Conservation (phyloP, 108 stramenopile species). For the Stephanodiscus minutulus region DNA sequence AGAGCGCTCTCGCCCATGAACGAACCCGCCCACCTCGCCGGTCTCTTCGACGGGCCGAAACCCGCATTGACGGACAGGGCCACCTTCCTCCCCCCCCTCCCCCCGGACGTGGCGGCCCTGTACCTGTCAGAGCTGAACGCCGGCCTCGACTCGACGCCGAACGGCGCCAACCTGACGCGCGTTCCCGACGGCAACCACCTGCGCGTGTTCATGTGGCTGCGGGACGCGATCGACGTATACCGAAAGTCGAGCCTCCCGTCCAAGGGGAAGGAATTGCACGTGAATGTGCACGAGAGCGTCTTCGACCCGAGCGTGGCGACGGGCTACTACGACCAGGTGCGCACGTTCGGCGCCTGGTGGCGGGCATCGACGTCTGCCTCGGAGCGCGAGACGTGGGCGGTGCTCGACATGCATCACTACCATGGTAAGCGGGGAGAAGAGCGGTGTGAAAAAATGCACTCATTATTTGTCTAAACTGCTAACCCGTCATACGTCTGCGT, state of each 20-base stretch:
- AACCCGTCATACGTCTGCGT: too few species aligned
- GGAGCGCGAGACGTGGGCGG: conserved; percentile 67
- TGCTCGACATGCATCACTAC: conserved; percentile 82
- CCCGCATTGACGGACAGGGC: conserved; percentile 37
- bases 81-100: conserved; percentile 69
- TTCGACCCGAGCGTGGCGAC: conserved; percentile 43
- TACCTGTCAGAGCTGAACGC: conserved; percentile 54
- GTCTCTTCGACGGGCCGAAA: conserved; percentile 47
- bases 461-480: too few species aligned
- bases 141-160: conserved; percentile 16
- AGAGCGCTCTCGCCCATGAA: conserved; percentile 77
- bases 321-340: conserved; percentile 37
- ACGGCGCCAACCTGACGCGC: conserved; percentile 6
- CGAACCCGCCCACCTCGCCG: conserved; percentile 83
- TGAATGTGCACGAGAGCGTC: conserved; percentile 75
- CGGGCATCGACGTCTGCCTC: conserved; percentile 51
- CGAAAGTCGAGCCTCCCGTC: conserved; percentile 64
- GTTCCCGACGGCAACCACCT: conserved; percentile 77
- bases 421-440: too few species aligned
- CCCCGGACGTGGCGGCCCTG: conserved; percentile 38
- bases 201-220: conserved; percentile 70
- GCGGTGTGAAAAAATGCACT: too few species aligned
- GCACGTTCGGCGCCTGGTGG: conserved; percentile 67
- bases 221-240: conserved; percentile 65
- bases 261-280: conserved; percentile 62